phyloP scores from a whole-genome alignment of 306 rosid species.

The Citrullus amarus region DNA sequence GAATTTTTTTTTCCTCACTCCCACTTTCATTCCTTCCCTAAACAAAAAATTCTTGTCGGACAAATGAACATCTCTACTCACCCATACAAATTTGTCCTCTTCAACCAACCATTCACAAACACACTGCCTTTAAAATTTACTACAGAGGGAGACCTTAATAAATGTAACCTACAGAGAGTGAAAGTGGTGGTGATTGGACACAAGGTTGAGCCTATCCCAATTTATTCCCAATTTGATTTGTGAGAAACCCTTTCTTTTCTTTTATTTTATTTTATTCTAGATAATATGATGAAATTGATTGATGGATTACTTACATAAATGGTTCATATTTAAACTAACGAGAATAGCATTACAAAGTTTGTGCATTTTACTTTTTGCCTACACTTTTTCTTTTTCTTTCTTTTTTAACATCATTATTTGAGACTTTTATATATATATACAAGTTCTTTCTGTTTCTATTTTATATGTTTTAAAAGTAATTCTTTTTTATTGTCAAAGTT shows the following conservation, averaged over 20 bases:
- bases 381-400: neutral
- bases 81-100: too few species aligned
- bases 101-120: too few species aligned
- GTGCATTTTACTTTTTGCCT: neutral
- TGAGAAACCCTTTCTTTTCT: neutral
- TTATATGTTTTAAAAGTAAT: too few species aligned
- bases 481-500: too few species aligned
- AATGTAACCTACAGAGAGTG: neutral
- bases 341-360: neutral
- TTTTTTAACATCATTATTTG: too few species aligned
- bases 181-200: neutral
- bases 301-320: neutral
- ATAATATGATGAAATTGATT: neutral
- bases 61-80: too few species aligned
- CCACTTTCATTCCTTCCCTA: too few species aligned
- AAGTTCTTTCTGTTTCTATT: too few species aligned
- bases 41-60: too few species aligned
- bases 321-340: neutral
- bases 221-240: neutral
- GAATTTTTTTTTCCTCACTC: too few species aligned
- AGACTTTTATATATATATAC: too few species aligned
- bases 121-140: too few species aligned
- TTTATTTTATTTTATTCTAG: neutral
- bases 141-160: neutral
- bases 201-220: neutral